These are phyloP conservation scores for Carex scoparia DNA, from an alignment of 176 grass and related monocot genomes.

Conservation along the genomic window DNA sequence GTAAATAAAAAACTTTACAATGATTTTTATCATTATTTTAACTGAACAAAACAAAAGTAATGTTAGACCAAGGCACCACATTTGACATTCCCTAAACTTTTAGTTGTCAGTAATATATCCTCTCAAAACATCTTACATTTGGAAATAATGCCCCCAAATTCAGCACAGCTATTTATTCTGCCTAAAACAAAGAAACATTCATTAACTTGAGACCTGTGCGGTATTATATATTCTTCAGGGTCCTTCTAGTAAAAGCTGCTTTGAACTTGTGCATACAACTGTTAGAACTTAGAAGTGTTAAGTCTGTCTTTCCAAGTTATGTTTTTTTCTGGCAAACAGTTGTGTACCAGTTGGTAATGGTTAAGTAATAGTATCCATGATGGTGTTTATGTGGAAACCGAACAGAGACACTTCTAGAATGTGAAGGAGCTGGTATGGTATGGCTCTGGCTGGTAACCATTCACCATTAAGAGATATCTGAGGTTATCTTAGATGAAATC, in stretches of 20 bases:
- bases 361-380: not conserved
- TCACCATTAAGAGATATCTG: not conserved
- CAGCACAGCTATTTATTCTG: not conserved
- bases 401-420: not conserved
- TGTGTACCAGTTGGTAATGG: not conserved
- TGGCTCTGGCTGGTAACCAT: not conserved
- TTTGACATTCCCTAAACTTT: not conserved
- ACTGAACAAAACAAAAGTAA: not conserved
- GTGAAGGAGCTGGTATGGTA: not conserved
- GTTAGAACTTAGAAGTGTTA: too few species aligned
- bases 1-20: not conserved
- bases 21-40: not conserved
- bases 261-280: not conserved
- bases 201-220: not conserved
- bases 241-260: not conserved
- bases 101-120: not conserved
- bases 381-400: not conserved
- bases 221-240: not conserved
- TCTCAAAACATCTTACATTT: not conserved
- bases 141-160: not conserved
- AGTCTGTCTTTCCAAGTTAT: not conserved
- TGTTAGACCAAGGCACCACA: not conserved
- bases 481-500: too few species aligned
- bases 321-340: not conserved
- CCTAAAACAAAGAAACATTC: not conserved